Evolutionary conservation across 2,329 filamentous ascomycete genomes (phyloP), one percentile per base, ranked within the genome.

Genomic region (Cercospora sp.): DNA sequence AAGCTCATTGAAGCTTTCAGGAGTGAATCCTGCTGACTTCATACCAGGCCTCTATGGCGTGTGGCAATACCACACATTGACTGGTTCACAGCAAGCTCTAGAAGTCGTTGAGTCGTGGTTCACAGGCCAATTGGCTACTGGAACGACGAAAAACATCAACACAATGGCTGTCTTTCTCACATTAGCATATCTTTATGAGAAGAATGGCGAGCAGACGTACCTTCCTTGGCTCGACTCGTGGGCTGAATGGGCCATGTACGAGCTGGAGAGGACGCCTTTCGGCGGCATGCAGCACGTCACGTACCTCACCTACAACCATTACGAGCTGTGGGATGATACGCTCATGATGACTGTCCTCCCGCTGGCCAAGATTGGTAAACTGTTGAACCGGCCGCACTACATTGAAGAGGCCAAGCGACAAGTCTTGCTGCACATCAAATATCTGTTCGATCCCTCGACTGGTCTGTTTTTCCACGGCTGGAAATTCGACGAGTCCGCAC

Each of bases 321-420:
- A 92, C 77, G 90, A 94, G 81, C 83, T 94, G 24, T 94, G 91
- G 91, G 91, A 93, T 73, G 91, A 94, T 77, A 94, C 91, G 5
- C 83, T 94, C 55, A 94, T 94, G 91, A 94, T 94, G 91, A 93
- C 90, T 0, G 91, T 93, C 5, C 81, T 94, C 79, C 91, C 91
- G 1, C 83, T 94, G 18, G 91, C 91, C 18, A 94, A 94, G 81
- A 93, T 93, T 69, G 91, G 91, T 0, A 85, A 89, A 66, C 82
- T 93, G 3, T 84, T 94, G 2, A 83, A 86, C 69, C 83, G 91
- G 1, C 89, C 90, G 0, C 86, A 90, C 72, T 94, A 94, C 76
- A 83, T 94, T 28, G 89, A 88, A 51, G 91, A 94, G 79, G 91
- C 91, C 10, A 92, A 92, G 81, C 83, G 86, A 7, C 91, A 94